Base-by-base conservation (phyloP, 1,139 yeast genomes). In the Yamadazyma mexicana region DNA sequence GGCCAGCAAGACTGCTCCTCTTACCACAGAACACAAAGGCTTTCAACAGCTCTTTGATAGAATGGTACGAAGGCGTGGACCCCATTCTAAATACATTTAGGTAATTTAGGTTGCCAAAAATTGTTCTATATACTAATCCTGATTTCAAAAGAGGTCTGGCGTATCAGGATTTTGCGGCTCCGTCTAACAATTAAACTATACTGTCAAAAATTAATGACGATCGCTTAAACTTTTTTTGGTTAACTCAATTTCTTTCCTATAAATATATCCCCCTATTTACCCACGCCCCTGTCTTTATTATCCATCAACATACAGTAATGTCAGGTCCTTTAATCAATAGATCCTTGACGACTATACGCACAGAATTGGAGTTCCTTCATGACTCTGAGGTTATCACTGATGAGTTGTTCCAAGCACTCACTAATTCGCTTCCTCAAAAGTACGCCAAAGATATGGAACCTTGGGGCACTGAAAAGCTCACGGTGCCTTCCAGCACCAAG, bases 341-440 rank as follows among this genome's bases (percentile, higher is more conserved):
- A 55, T 86, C 96, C 3, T 64, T 87, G 47, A 80, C 91, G 3
- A 80, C 83, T 11, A 68, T 87, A 42, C 79, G 80, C 60, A 87
- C 89, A 10, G 87, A 89, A 58, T 75, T 89, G 38, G 96, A 87
- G 59, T 88, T 88, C 58, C 70, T 89, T 39, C 69, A 66, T 39
- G 96, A 87, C 52, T 83, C 94, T 1, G 81, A 83, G 34, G 94
- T 87, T 37, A 80, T 89, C 42, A 72, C 83, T 20, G 76, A 77
- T 29, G 73, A 64, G 3, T 75, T 83, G 40, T 83, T 62, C 54
- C 64, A 78, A 17, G 75, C 78, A 43, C 65, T 88, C 20, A 50
- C 66, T 39, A 52, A 52, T 8, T 64, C 79, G 3, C 66, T 89
- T 33, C 95, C 96, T 3, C 60, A 60, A 9, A 77, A 75, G 49